These are phyloP conservation scores for Scedosporium boydii DNA, from an alignment of 2,329 filamentous ascomycete genomes.

Conservation along the genomic window DNA sequence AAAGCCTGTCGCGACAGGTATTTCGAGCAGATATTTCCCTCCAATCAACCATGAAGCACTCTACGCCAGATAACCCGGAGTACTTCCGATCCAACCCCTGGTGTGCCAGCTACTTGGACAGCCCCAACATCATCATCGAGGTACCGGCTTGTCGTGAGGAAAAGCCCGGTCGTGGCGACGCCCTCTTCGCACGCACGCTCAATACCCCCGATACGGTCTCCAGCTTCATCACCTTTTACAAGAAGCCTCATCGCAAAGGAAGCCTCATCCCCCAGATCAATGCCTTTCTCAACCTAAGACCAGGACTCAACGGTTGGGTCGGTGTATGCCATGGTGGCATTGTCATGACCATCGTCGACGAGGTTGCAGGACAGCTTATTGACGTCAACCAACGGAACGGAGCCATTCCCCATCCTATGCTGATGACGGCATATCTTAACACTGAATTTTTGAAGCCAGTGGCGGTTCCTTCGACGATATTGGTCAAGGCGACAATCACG, in stretches of 20 bases:
- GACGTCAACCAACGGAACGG: slow-evolving; percentile 25
- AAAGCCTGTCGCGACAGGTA: background rate
- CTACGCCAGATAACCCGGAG: background rate
- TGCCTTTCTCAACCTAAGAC: slow-evolving; percentile 22
- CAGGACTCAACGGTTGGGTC: slow-evolving; percentile 23
- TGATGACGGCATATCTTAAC: slow-evolving; percentile 24
- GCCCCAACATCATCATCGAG: slow-evolving; percentile 19
- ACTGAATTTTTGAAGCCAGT: slow-evolving; percentile 24
- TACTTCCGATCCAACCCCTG: slow-evolving; percentile 26
- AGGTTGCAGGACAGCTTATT: slow-evolving; percentile 24
- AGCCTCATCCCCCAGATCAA: slow-evolving; percentile 19
- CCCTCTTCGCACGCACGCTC: slow-evolving; percentile 24
- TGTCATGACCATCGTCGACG: slow-evolving; percentile 24
- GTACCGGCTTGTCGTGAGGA: slow-evolving; percentile 22
- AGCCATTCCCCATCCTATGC: slow-evolving; percentile 16
- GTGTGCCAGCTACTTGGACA: slow-evolving; percentile 21
- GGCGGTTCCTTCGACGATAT: slow-evolving; percentile 18
- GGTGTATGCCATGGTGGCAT: slow-evolving; percentile 27
- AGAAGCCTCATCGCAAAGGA: slow-evolving; percentile 13
- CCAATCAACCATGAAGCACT: background rate
- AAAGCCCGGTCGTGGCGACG: slow-evolving; percentile 17
- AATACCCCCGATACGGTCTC: slow-evolving; percentile 16
- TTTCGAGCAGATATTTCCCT: background rate
- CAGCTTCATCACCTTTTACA: slow-evolving; percentile 26
- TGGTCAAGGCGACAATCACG: slow-evolving; percentile 21